These are phyloP conservation scores for Rhodotorula sp. DNA, from an alignment of 1,284 basidiomycete species.

Conservation along the genomic window DNA sequence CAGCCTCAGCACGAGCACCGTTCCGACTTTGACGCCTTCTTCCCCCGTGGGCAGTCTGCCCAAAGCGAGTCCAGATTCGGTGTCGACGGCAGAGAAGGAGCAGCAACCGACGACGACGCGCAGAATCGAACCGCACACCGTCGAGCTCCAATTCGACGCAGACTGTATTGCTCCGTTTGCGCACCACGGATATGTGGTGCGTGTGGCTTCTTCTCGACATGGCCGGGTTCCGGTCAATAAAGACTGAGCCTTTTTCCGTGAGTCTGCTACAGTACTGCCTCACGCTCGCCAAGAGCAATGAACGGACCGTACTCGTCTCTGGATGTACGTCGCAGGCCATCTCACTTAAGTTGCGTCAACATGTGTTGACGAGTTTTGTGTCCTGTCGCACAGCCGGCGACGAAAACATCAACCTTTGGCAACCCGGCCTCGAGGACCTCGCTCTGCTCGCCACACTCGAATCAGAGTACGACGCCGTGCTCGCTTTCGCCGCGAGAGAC, in stretches of 20 bases:
- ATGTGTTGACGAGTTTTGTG: neutral
- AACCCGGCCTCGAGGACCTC: slow-evolving; percentile 27
- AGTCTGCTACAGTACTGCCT: slow-evolving; percentile 70
- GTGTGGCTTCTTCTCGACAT: neutral
- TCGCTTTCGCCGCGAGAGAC: slow-evolving; percentile 71
- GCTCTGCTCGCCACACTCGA: slow-evolving; percentile 20
- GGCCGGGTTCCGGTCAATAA: neutral
- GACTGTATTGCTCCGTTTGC: slow-evolving; percentile 76
- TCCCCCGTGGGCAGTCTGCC: neutral
- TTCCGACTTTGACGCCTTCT: neutral
- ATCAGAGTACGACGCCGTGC: slow-evolving; percentile 58
- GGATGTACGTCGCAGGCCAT: slow-evolving; percentile 55
- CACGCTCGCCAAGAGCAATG: slow-evolving; percentile 55
- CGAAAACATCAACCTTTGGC: slow-evolving; percentile 50
- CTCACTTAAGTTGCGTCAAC: neutral
- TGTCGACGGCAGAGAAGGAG: neutral
- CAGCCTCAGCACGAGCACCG: slow-evolving; percentile 2
- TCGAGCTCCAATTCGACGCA: slow-evolving; percentile 58
- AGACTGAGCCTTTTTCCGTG: too few relatives aligned
- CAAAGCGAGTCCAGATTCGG: neutral
- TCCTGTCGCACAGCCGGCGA: slow-evolving; percentile 45
- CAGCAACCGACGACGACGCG: neutral
- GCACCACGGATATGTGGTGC: slow-evolving; percentile 80
- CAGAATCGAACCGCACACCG: slow-evolving; percentile 3
- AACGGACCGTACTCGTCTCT: slow-evolving; percentile 64